phyloP scores from a whole-genome alignment of 164 flowering plant species.

The Annona squamosa region DNA sequence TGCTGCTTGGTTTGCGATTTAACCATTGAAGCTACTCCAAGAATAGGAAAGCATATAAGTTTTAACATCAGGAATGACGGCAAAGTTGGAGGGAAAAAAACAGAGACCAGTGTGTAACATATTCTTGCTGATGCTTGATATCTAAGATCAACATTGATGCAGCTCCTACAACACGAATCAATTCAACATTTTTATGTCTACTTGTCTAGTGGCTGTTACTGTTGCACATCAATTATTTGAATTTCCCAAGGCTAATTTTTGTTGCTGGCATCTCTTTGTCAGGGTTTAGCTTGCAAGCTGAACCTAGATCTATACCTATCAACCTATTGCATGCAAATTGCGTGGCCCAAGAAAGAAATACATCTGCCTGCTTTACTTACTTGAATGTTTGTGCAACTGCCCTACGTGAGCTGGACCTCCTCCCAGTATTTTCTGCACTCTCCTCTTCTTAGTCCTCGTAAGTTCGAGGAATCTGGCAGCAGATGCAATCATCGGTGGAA shows the following conservation, averaged over 20 bases:
- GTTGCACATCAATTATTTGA: neutral
- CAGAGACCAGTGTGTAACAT: no score
- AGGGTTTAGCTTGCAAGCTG: neutral
- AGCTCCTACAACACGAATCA: no score
- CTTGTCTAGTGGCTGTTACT: neutral
- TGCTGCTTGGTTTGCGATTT: no score
- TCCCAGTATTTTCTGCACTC: constrained; percentile 13
- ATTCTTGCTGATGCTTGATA: no score
- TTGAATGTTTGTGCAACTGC: constrained; percentile 40
- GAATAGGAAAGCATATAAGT: no score
- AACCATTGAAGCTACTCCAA: no score
- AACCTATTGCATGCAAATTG: neutral
- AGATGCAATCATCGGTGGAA: neutral
- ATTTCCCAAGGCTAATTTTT: neutral
- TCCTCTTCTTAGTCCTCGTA: constrained; percentile 12
- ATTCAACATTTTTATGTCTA: no score
- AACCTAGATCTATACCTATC: neutral
- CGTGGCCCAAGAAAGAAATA: neutral
- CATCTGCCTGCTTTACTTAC: neutral
- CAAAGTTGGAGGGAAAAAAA: no score
- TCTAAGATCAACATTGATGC: no score
- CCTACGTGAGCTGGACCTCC: constrained; percentile 26
- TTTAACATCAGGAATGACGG: no score
- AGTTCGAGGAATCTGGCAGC: neutral
- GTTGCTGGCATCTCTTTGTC: neutral